Conservation (phyloP, 352 stramenopile genomes). For the Aphanomyces euteiches region DNA sequence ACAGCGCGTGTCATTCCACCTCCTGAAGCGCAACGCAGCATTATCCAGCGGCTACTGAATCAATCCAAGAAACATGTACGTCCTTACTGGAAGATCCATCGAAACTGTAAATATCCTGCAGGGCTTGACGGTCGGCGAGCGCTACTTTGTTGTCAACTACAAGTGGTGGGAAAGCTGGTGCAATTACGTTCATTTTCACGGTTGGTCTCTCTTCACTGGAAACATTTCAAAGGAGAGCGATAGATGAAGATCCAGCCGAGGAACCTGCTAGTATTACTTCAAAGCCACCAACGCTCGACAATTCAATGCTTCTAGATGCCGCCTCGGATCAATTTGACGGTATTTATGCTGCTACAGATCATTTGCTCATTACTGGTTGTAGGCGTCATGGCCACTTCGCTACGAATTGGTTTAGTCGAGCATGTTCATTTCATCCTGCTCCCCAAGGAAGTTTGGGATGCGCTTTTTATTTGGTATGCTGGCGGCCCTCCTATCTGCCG, state of each 20-base stretch:
- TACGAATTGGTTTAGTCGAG: slow-evolving; percentile 54
- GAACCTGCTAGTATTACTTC: slow-evolving; percentile 13
- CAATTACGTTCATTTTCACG: slow-evolving; percentile 61
- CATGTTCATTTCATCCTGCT: slow-evolving; percentile 71
- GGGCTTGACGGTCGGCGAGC: slow-evolving; percentile 70
- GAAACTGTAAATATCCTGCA: slow-evolving; percentile 7
- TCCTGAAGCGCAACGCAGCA: slow-evolving; percentile 6
- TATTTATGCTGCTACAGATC: too few relatives aligned
- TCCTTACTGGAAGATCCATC: neutral
- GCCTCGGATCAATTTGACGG: slow-evolving; percentile 1
- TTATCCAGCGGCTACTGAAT: slow-evolving; percentile 12
- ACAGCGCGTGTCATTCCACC: neutral
- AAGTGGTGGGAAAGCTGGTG: slow-evolving; percentile 84
- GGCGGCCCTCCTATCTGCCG: slow-evolving; percentile 66
- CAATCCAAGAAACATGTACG: slow-evolving; percentile 27
- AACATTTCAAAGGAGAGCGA: slow-evolving; percentile 34
- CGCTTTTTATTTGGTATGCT: slow-evolving; percentile 53
- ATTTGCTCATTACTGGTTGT: neutral
- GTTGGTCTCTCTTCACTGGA: slow-evolving; percentile 2
- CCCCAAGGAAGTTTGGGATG: slow-evolving; percentile 74
- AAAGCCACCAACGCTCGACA: slow-evolving; percentile 23
- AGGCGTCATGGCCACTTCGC: neutral
- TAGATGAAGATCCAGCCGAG: slow-evolving; percentile 56
- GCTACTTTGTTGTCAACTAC: slow-evolving; percentile 67
- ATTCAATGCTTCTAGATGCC: slow-evolving; percentile 17